Evolutionary conservation across 2,329 filamentous ascomycete genomes (phyloP), one percentile per base, ranked within the genome.

Genomic region (Scortechinia acanthostroma): DNA sequence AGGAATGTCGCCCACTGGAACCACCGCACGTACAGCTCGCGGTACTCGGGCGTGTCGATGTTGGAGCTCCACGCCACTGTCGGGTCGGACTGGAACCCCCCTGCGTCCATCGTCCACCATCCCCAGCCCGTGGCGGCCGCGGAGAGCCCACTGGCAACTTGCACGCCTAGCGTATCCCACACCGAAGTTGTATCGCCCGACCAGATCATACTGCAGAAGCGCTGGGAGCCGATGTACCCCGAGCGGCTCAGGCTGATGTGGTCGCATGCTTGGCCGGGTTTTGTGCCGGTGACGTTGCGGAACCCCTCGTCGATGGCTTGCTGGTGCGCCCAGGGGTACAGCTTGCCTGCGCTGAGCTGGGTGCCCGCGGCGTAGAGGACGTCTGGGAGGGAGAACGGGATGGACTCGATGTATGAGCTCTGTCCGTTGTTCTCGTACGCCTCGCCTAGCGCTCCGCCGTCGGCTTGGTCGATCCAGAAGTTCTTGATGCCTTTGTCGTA

Each of bases 361-460:
- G 55, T 58, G n/a, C 57, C 57, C 10, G 55, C 55, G 15, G 56
- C 50, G 23, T 60, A 60, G 3, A 58, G 46, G 1, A 51, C 54
- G 42, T 59, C 53, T 2, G 54, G 50, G 3, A 58, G 46, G 2
- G 57, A 51, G 25, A 55, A 58, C 2, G 61, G 53, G 45, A 64
- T 44, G 47, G 59, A 52, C 50, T 52, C 4, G 49, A 59, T 55
- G 17, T 53, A 53, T 1, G 44, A 47, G n/a, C 46, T 50, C 43
- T 58, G 56, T 2, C 55, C 60, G 30, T 64, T 63, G 42, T 63
- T 65, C 44, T 64, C 58, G 45, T 62, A 64, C 6, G 35, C 35
- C 20, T 40, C 45, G 47, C 61, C 54, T 50, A 63, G 51, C 3
- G 59, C 53, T 1, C 63, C 62, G 10, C 62, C 63, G 22, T 60